Conservation (phyloP, 2,329 filamentous ascomycete species). For the Didymella pinodella region DNA sequence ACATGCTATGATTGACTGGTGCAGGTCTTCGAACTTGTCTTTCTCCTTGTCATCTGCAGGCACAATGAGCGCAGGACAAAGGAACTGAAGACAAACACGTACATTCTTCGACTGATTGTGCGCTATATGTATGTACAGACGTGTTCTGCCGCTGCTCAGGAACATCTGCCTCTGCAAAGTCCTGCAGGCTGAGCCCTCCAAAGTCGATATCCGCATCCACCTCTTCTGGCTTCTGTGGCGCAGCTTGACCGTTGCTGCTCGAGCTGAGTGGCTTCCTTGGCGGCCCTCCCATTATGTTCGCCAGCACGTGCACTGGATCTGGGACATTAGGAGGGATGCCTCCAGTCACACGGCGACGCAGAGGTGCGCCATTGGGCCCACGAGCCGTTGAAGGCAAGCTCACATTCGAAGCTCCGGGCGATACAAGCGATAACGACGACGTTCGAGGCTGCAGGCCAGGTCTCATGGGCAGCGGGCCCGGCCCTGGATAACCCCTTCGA, state of each 20-base stretch:
- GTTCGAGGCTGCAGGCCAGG: slow-evolving; percentile 73
- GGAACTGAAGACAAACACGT: slow-evolving; percentile 52
- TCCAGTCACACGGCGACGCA: slow-evolving; percentile 65
- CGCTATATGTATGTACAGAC: slow-evolving; percentile 59
- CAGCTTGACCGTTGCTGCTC: slow-evolving; percentile 24
- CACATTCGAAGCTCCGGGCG: slow-evolving; percentile 75
- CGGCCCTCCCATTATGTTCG: slow-evolving; percentile 62
- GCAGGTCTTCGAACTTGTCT: slow-evolving; percentile 86
- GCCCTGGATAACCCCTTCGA: slow-evolving; percentile 74
- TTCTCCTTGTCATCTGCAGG: slow-evolving; percentile 76
- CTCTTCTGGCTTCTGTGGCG: slow-evolving; percentile 55
- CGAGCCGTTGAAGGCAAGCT: slow-evolving; percentile 74
- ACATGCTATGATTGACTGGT: slow-evolving; percentile 86
- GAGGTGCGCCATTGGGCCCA: slow-evolving; percentile 70
- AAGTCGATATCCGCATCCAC: slow-evolving; percentile 79
- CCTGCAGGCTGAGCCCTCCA: slow-evolving; percentile 75
- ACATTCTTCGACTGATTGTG: slow-evolving; percentile 77
- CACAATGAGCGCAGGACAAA: slow-evolving; percentile 38
- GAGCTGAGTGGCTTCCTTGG: slow-evolving; percentile 37
- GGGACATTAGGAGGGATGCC: slow-evolving; percentile 63
- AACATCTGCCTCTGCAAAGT: slow-evolving; percentile 63
- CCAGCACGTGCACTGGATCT: slow-evolving; percentile 76
- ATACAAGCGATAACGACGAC: slow-evolving; percentile 79
- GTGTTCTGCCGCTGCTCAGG: slow-evolving; percentile 42
- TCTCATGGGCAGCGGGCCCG: slow-evolving; percentile 72